Conservation (phyloP, 1,284 basidiomycete species). For the Boletus sp. region DNA sequence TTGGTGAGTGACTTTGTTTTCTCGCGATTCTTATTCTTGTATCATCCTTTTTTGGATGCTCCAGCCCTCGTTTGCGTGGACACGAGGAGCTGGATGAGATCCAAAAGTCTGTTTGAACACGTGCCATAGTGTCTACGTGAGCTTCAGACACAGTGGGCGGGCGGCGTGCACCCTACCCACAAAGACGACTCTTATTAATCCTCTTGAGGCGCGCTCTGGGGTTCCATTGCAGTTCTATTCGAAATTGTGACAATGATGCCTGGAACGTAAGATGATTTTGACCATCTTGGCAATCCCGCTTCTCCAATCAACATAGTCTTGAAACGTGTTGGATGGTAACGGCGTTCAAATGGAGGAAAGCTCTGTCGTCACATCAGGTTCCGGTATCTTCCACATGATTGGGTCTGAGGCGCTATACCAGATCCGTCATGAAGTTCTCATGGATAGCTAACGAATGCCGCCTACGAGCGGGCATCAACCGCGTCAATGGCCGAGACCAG, state of each 20-base stretch:
- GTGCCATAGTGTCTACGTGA: not conserved
- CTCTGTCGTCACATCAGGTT: not conserved
- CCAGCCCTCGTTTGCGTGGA: not conserved
- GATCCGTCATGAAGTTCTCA: not conserved
- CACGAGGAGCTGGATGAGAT: not conserved
- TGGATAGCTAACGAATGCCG: not conserved
- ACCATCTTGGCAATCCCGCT: not conserved
- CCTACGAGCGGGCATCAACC: not conserved
- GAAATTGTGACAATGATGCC: not conserved
- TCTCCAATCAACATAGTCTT: not conserved
- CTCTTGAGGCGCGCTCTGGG: not conserved
- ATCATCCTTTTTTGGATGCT: not conserved
- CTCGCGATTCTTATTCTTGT: not conserved
- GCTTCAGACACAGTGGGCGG: not conserved
- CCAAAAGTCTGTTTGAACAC: not conserved
- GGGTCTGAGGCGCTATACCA: not conserved
- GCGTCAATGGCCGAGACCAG: not conserved
- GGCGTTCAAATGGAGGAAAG: not conserved
- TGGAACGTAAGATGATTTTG: not conserved
- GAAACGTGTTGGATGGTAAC: not conserved
- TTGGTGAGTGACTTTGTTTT: slow-evolving; percentile 51
- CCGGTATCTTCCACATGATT: not conserved
- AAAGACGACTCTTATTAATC: not conserved
- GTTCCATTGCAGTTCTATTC: not conserved
- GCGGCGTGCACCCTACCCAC: not conserved